These are phyloP conservation scores for Aphanomyces astaci DNA, from an alignment of 352 stramenopile species.

Conservation along the genomic window DNA sequence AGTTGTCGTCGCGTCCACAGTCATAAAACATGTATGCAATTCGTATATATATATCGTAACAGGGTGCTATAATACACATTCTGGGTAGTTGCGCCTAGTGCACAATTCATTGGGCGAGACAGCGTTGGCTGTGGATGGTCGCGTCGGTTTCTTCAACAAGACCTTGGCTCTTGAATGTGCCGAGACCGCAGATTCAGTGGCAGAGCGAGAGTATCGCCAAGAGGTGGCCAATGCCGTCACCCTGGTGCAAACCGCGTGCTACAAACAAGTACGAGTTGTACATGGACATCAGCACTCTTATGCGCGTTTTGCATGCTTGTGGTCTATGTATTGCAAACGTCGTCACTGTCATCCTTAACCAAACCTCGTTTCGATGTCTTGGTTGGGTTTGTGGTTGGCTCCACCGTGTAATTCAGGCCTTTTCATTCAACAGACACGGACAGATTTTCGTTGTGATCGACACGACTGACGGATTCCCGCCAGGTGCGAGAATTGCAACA, in stretches of 20 bases:
- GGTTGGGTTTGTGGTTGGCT: no score
- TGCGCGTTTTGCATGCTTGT: no score
- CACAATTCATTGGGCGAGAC: slow-evolving; percentile 10
- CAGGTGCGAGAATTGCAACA: background rate
- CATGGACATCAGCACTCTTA: no score
- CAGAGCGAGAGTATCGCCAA: background rate
- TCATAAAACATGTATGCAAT: background rate
- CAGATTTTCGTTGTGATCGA: no score
- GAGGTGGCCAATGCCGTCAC: background rate
- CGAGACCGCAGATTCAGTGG: slow-evolving; percentile 6
- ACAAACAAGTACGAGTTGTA: background rate
- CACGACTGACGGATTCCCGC: no score
- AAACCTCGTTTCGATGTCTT: no score
- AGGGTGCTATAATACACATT: background rate
- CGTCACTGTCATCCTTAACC: no score
- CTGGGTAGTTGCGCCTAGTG: slow-evolving; percentile 7
- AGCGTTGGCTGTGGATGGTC: background rate
- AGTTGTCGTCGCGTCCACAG: background rate
- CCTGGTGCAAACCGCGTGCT: background rate
- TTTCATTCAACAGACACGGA: no score
- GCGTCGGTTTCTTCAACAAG: slow-evolving; percentile 8
- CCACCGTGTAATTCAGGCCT: no score
- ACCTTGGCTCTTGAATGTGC: background rate
- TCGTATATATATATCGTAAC: background rate
- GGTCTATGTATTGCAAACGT: no score